phyloP scores from a whole-genome alignment of 225 moss, liverwort and hornwort species.

The Climacium dendroides region DNA sequence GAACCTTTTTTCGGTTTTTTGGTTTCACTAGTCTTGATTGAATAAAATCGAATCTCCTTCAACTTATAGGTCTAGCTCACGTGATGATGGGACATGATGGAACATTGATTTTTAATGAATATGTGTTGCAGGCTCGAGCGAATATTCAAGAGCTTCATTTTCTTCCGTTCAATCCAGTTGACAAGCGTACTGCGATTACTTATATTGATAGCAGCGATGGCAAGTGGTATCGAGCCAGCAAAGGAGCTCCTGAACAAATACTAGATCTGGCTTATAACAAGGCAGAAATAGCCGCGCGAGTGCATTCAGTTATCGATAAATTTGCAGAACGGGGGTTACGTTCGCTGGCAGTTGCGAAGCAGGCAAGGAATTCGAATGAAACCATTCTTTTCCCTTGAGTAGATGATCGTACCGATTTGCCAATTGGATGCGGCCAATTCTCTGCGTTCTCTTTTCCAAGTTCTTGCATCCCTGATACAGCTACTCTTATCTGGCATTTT shows the following conservation, averaged over 20 bases:
- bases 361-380: constrained; percentile 4
- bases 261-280: constrained; percentile 34
- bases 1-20: background rate
- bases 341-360: constrained; percentile 50
- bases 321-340: constrained; percentile 67
- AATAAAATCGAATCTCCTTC: background rate
- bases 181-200: constrained; percentile 69
- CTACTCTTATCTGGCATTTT: background rate
- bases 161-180: constrained; percentile 57
- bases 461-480: background rate
- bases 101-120: background rate
- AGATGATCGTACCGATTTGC: background rate
- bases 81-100: background rate
- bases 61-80: background rate
- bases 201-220: constrained; percentile 30
- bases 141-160: constrained; percentile 48
- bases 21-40: background rate
- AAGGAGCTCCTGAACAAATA: constrained; percentile 77
- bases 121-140: constrained; percentile 29
- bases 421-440: background rate
- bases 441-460: background rate
- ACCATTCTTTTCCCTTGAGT: background rate
- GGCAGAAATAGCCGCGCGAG: constrained; percentile 30
- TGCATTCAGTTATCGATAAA: constrained; percentile 47
- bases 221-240: constrained; percentile 58